Evolutionary conservation across 2,329 filamentous ascomycete species (phyloP), one percentile per base, ranked within the genome.

Genomic region (Colletotrichum scovillei): DNA sequence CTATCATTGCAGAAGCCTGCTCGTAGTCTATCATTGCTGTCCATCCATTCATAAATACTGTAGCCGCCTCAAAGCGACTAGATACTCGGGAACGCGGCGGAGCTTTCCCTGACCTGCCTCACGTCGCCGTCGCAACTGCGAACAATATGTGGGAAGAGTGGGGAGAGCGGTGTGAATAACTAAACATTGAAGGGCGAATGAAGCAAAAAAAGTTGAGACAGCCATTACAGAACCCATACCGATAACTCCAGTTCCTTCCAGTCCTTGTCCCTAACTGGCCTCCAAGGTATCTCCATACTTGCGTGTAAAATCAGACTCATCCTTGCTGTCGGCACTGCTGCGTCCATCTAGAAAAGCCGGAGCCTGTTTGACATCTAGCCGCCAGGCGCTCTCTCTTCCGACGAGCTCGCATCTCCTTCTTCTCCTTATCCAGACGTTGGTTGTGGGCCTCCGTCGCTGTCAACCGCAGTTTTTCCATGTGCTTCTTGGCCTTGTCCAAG

Each of bases 401-500:
- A 60, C 75, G 76, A 56, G 78, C 76, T 70, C 76, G 75, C 64
- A 79, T 75, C 67, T 81, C 79, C 28, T 76, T 74, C 73, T 78
- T 79, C 70, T 79, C 76, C 9, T 76, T 75, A 28, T 77, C 76
- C 22, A 76, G 73, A 52, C 81, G 78, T 55, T 77, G 76, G 55
- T 79, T 78, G 66, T 76, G 79, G 42, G 79, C 76, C 67, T 79
- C 75, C 53, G 83, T 79, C 30, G 79, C 78, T 24, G 63, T 56
- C 28, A 30, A 66, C 77, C 78, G 26, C 46, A 71, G 59, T 62
- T 73, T 62, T 3, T 71, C 62, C 32, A 78, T 76, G 22, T 80
- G 75, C 76, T 83, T 85, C 69, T 81, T 79, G 24, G 82, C 80
- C 75, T 88, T 88, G 64, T 78, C 80, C 68, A 84, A 76, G 74